These are phyloP conservation scores for Podospora appendiculata DNA, from an alignment of 495 filamentous ascomycete species.

Conservation along the genomic window DNA sequence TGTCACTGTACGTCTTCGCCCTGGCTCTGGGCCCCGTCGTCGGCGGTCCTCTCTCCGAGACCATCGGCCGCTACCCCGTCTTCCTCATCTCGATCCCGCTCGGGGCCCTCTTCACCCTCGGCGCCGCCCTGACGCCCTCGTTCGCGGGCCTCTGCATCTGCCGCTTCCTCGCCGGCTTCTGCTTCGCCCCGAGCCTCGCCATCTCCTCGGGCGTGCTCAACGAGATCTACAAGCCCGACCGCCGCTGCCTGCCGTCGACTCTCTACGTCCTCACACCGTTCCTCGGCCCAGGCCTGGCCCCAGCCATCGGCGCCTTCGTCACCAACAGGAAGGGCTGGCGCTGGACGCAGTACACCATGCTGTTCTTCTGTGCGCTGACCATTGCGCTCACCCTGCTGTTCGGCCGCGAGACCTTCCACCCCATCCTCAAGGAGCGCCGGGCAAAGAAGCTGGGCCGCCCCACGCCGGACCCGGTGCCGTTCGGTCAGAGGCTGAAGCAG, in stretches of 20 bases:
- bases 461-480: constrained; percentile 18
- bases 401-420: constrained; percentile 56
- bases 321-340: constrained; percentile 51
- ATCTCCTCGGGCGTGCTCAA: constrained; percentile 48
- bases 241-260: constrained; percentile 35
- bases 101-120: constrained; percentile 55
- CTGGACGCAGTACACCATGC: constrained; percentile 46
- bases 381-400: constrained; percentile 33
- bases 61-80: constrained; percentile 43
- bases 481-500: constrained; percentile 32
- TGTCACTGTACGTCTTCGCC: constrained; percentile 50
- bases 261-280: constrained; percentile 52
- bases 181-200: constrained; percentile 46
- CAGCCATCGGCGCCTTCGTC: constrained; percentile 57
- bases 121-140: constrained; percentile 47
- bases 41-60: constrained; percentile 53
- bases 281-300: constrained; percentile 47
- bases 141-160: constrained; percentile 49
- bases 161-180: constrained; percentile 55
- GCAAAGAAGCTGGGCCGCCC: constrained; percentile 34
- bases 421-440: constrained; percentile 47
- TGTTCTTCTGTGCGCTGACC: constrained; percentile 37
- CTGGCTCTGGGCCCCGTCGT: constrained; percentile 53
- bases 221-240: constrained; percentile 41
- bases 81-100: constrained; percentile 42